Conservation (phyloP, 192 early-diverging fungal species). For the Linnemannia schmuckeri region DNA sequence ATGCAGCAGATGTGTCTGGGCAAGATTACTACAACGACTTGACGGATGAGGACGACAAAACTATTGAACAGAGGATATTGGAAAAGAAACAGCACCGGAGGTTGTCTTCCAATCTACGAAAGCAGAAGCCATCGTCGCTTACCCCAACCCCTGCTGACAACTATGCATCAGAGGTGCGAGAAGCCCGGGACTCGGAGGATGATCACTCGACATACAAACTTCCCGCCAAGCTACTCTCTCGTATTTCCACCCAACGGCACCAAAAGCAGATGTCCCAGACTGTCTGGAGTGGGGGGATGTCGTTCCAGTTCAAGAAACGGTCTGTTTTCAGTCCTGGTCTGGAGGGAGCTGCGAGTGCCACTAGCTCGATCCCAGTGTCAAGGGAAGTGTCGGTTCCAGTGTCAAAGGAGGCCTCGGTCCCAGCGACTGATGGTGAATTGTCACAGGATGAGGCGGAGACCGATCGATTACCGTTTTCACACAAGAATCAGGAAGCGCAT, state of each 20-base stretch:
- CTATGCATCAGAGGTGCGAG: not conserved
- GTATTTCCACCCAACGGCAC: not conserved
- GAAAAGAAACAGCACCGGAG: not conserved
- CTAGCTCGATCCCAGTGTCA: not conserved
- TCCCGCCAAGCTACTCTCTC: conserved; percentile 10
- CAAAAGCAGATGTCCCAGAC: not conserved
- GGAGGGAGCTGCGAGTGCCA: not conserved
- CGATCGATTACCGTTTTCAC: too few species aligned
- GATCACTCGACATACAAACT: conserved; percentile 6
- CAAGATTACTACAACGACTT: not conserved
- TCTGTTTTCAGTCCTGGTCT: not conserved
- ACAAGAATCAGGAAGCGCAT: too few species aligned
- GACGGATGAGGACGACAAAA: conserved; percentile 18
- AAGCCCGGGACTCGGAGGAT: not conserved
- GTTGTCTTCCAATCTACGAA: not conserved
- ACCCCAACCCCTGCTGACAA: not conserved
- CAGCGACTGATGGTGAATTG: not conserved
- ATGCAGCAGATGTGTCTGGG: not conserved
- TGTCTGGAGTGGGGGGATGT: not conserved
- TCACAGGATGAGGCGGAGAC: not conserved
- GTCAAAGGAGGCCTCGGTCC: not conserved
- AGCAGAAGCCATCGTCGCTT: not conserved
- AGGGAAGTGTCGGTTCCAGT: not conserved
- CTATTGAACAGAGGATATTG: not conserved
- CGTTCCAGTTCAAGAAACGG: not conserved